These are phyloP conservation scores for Malus hybrid DNA, from an alignment of 331 rosid genomes.

Conservation along the genomic window DNA sequence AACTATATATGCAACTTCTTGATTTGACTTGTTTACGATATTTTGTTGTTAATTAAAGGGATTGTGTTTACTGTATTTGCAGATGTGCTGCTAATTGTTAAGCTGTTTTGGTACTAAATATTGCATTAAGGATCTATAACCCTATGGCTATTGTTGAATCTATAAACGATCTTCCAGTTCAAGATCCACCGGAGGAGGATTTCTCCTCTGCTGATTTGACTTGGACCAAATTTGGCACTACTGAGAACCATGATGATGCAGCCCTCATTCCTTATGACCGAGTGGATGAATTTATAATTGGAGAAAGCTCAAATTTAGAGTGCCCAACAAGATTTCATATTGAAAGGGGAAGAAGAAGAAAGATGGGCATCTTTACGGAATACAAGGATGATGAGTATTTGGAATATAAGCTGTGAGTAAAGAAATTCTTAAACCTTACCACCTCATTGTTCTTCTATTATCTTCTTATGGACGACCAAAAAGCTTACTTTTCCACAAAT, in stretches of 20 bases:
- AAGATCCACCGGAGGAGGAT: conserved; percentile 85
- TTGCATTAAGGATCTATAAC: not conserved
- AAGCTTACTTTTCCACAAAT: not conserved
- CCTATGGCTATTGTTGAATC: conserved; percentile 67
- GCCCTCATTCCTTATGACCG: conserved; percentile 86
- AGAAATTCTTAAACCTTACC: conserved; percentile 6
- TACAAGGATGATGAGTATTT: conserved; percentile 85
- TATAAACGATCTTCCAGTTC: conserved; percentile 52
- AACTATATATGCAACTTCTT: not conserved
- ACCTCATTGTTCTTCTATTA: not conserved
- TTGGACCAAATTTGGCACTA: conserved; percentile 80
- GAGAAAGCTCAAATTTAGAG: conserved; percentile 76
- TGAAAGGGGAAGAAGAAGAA: conserved; percentile 71
- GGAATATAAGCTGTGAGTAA: conserved; percentile 81
- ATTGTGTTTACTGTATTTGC: conserved; percentile 3
- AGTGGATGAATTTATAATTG: conserved; percentile 80
- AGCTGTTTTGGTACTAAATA: not conserved
- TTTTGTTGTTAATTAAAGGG: not conserved
- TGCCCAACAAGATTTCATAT: conserved; percentile 85
- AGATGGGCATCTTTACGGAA: conserved; percentile 72
- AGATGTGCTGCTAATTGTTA: conserved; percentile 8
- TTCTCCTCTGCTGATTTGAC: conserved; percentile 70
- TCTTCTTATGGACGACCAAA: not conserved
- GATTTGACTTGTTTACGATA: not conserved
- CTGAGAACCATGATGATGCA: conserved; percentile 73